Evolutionary conservation across 108 stramenopile species (phyloP), one percentile per base, ranked within the genome.

Genomic region (Conticribra weissflogii): DNA sequence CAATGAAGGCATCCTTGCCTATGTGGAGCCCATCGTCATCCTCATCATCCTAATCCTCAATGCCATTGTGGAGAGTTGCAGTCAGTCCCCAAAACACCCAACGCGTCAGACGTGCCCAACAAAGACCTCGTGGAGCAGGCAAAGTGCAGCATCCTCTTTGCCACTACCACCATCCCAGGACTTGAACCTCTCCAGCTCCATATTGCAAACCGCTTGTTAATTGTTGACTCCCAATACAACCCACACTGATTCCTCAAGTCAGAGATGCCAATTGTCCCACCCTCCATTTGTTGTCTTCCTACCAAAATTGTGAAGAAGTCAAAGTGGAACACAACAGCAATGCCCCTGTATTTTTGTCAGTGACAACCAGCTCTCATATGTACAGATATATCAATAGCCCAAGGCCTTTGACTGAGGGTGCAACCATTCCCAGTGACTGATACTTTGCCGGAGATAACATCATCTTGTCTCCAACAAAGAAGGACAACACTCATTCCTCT

Each of bases 1-100:
- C 52, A 83, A 81, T 19, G 80, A 85, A 44, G 66, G 69, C 16
- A 41, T 83, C 22, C 54, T 74, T 8, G 89, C 89, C 66, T 91
- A 88, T 65, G 86, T 97, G 57, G 98, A 99, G 83, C 98, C 98
- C 46, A 46, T 90, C 15, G 96, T 98, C 58, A 99, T 99, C 71
- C 63, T 97, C 7, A 69, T 89, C 34, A 98, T 99, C 74, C 87
- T 99, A n/a, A 76, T 98, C 23, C 66, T 98, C 33, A 99, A 99
- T 81, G 98, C 98, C 18, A 82, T 93, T 17, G 97, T 99, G 85
- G 85, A n/a, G 85, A 86, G 49, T 60, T 71, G 34, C 63, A 65
- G 32, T 58, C 54, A 32, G 81, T 79, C 25, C 46, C 67, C 33
- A 79, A 79, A 48, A 52, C 59, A 36, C 29, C 68, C 25, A 44